Percentiles rank a stretch among this genome's conserved stretches.
Evolutionary conservation across 2,329 filamentous ascomycete genomes (phyloP).

Genomic region (Pleurostoma richardsiae): DNA sequence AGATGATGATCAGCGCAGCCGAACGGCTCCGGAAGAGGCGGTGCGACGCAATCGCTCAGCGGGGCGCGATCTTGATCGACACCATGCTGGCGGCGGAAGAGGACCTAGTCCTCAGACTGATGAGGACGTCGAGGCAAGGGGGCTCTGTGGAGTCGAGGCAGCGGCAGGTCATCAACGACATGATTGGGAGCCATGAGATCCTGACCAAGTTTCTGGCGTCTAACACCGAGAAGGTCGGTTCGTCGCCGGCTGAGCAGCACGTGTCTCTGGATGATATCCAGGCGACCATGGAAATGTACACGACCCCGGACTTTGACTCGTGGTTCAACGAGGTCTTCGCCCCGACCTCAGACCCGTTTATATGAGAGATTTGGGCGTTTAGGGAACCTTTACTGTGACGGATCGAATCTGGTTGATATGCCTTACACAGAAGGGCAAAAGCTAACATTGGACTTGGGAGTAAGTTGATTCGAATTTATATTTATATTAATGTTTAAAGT

Average conservation of each 20-base stretch:
- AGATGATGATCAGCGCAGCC: conserved; percentile 9
- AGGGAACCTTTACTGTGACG: background rate
- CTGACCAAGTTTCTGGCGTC: conserved; percentile 8
- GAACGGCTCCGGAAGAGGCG: conserved; percentile 9
- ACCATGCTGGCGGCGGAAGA: conserved; percentile 12
- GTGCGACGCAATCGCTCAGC: conserved; percentile 12
- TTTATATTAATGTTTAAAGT: no score
- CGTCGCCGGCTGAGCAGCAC: background rate
- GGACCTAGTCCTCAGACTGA: conserved; percentile 11
- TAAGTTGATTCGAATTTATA: no score
- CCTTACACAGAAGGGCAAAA: no score
- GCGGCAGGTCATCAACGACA: conserved; percentile 10
- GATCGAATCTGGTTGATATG: no score
- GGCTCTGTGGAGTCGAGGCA: conserved; percentile 3
- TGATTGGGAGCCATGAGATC: conserved; percentile 10
- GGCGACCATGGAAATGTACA: conserved; percentile 3
- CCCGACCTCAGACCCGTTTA: background rate
- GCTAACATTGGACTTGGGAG: no score
- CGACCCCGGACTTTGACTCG: conserved; percentile 5
- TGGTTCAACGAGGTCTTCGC: conserved; percentile 10
- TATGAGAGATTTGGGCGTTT: background rate
- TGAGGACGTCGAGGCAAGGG: conserved; percentile 5
- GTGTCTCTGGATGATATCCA: background rate
- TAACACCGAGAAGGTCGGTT: background rate
- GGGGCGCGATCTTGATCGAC: conserved; percentile 14